A percentile compares a stretch with the other conserved stretches of the same genome.
These are phyloP conservation scores for Podila minutissima DNA, from an alignment of 192 early-diverging fungal species.

Conservation along the genomic window DNA sequence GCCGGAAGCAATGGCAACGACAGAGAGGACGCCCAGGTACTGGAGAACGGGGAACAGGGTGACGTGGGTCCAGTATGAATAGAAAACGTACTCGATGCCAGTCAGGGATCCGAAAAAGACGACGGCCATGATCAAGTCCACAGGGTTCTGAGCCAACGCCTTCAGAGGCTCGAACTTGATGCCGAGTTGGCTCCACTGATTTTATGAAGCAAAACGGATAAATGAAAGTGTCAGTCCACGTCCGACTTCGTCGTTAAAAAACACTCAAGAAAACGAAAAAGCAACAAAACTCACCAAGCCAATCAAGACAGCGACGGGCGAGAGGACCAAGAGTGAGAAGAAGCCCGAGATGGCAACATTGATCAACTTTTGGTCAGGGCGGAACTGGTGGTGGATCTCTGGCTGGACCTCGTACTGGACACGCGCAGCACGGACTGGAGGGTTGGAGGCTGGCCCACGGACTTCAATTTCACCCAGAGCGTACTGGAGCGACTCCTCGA, in stretches of 20 bases:
- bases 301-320: slow-evolving; percentile 55
- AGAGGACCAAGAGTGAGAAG: slow-evolving; percentile 50
- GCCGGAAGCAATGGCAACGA: slow-evolving; percentile 55
- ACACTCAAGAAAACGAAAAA: not conserved
- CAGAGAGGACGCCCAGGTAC: slow-evolving; percentile 48
- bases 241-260: not conserved
- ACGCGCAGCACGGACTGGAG: slow-evolving; percentile 22
- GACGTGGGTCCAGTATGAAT: slow-evolving; percentile 60
- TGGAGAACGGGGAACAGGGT: slow-evolving; percentile 61
- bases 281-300: slow-evolving; percentile 46
- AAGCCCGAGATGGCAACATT: slow-evolving; percentile 49
- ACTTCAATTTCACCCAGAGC: slow-evolving; percentile 37
- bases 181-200: slow-evolving; percentile 57
- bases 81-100: slow-evolving; percentile 58
- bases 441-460: slow-evolving; percentile 26
- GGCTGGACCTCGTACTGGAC: slow-evolving; percentile 43
- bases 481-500: slow-evolving; percentile 42
- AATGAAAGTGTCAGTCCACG: not conserved
- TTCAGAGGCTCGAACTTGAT: slow-evolving; percentile 53
- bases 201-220: not conserved
- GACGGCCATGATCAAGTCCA: slow-evolving; percentile 37
- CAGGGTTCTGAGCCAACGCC: slow-evolving; percentile 18
- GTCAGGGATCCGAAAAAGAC: slow-evolving; percentile 57
- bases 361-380: slow-evolving; percentile 58
- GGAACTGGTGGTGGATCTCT: slow-evolving; percentile 64